Conservation (phyloP, 192 early-diverging fungal species). For the Coemansia sp. region DNA sequence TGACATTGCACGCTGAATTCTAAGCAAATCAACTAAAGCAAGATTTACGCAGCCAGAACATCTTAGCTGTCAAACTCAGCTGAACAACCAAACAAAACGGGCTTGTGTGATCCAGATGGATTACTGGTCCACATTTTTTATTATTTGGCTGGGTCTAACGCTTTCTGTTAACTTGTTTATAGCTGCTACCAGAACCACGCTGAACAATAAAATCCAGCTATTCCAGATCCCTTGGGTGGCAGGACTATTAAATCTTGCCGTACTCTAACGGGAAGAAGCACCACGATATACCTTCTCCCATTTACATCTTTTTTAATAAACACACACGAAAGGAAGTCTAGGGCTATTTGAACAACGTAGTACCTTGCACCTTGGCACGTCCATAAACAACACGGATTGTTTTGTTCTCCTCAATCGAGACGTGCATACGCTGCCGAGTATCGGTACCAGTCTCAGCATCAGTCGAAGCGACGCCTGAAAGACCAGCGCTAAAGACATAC, state of each 20-base stretch:
- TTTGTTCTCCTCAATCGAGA: constrained; percentile 29
- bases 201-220: neutral
- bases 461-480: neutral
- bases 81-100: too few species aligned
- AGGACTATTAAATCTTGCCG: neutral
- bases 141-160: too few species aligned
- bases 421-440: constrained; percentile 42
- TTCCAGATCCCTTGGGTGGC: too few species aligned
- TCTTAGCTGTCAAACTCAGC: too few species aligned
- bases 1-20: too few species aligned
- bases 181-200: neutral
- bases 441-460: constrained; percentile 4
- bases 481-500: constrained; percentile 30
- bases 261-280: too few species aligned
- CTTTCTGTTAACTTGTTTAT: too few species aligned
- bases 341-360: neutral
- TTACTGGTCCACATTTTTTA: too few species aligned
- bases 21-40: too few species aligned
- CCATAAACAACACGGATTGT: constrained; percentile 38
- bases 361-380: constrained; percentile 19
- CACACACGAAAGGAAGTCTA: neutral
- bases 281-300: too few species aligned
- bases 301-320: neutral
- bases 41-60: too few species aligned
- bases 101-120: too few species aligned